Conservation (phyloP, 805 yeast genomes). For the Myxozyma kluyveri region DNA sequence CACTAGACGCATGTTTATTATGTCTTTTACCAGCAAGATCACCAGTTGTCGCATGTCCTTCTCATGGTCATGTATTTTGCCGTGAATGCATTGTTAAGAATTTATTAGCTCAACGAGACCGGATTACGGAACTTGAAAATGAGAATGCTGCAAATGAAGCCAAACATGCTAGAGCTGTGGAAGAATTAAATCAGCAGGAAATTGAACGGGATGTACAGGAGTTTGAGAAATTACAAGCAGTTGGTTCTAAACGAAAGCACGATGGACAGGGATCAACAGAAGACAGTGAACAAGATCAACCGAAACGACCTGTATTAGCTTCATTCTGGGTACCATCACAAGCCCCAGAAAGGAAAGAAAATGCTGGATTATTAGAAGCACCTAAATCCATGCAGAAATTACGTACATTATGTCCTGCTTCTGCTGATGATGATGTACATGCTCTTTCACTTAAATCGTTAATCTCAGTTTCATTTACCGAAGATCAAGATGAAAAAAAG, state of each 20-base stretch:
- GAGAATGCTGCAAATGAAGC: constrained; percentile 13
- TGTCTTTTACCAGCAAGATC: constrained; percentile 29
- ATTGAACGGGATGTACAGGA: constrained; percentile 10
- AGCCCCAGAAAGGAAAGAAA: neutral
- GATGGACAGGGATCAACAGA: no score
- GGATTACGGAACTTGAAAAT: constrained; percentile 16
- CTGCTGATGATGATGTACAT: constrained; percentile 19
- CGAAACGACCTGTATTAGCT: constrained; percentile 1
- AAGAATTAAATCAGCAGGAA: constrained; percentile 3
- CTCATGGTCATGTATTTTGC: constrained; percentile 28
- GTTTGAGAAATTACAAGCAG: constrained; percentile 19
- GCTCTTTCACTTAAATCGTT: constrained; percentile 15
- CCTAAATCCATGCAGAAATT: constrained; percentile 7
- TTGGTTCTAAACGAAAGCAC: constrained; percentile 7
- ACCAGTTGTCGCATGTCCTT: constrained; percentile 28
- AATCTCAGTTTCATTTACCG: constrained; percentile 12
- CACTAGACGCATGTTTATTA: constrained; percentile 25
- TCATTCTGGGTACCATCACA: constrained; percentile 13
- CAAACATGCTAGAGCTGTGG: constrained; percentile 2
- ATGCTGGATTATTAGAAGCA: neutral
- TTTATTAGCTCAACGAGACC: constrained; percentile 23
- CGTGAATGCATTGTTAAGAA: constrained; percentile 28
- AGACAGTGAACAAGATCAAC: neutral
- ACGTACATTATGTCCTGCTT: constrained; percentile 23
- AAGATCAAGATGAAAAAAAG: neutral